A percentile compares a stretch with the other conserved stretches of the same genome.
Evolutionary conservation across 1,139 yeast species (phyloP).

Genomic region (Diutina catenulata): DNA sequence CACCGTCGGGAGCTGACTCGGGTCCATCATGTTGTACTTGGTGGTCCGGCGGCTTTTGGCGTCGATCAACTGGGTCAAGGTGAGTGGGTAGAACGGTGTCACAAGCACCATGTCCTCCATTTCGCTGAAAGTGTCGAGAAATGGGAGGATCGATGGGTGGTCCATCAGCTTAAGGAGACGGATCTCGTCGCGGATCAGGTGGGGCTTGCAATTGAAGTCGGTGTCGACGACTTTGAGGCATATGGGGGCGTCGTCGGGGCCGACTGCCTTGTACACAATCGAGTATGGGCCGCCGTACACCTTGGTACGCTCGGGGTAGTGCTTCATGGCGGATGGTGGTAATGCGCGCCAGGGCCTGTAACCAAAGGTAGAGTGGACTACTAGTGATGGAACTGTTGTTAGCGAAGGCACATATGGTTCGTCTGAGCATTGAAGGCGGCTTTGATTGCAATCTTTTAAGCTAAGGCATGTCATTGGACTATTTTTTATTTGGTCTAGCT

Average conservation of each 20-base stretch:
- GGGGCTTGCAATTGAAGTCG: slow-evolving; percentile 28
- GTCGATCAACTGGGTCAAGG: slow-evolving; percentile 12
- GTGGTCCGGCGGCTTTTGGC: slow-evolving; percentile 10
- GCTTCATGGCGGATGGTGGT: too few species aligned
- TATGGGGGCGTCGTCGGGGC: not conserved
- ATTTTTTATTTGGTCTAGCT: too few species aligned
- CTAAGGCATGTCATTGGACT: too few species aligned
- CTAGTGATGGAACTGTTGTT: too few species aligned
- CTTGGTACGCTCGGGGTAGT: not conserved
- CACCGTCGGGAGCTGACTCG: slow-evolving; percentile 9
- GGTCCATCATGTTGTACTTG: slow-evolving; percentile 11
- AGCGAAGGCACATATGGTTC: too few species aligned
- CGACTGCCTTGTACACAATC: not conserved
- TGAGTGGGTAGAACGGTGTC: slow-evolving; percentile 20
- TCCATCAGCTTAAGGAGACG: slow-evolving; percentile 14
- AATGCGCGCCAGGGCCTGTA: too few species aligned
- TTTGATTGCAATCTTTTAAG: too few species aligned
- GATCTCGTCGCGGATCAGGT: slow-evolving; percentile 24
- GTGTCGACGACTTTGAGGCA: slow-evolving; percentile 26
- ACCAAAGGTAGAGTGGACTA: too few species aligned
- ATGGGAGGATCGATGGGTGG: not conserved
- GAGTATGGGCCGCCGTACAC: not conserved
- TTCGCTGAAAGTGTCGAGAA: slow-evolving; percentile 12
- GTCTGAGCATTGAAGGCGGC: too few species aligned
- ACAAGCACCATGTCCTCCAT: slow-evolving; percentile 26